These are phyloP conservation scores for Artomyces pyxidatus DNA, from an alignment of 768 basidiomycete species.

Conservation along the genomic window DNA sequence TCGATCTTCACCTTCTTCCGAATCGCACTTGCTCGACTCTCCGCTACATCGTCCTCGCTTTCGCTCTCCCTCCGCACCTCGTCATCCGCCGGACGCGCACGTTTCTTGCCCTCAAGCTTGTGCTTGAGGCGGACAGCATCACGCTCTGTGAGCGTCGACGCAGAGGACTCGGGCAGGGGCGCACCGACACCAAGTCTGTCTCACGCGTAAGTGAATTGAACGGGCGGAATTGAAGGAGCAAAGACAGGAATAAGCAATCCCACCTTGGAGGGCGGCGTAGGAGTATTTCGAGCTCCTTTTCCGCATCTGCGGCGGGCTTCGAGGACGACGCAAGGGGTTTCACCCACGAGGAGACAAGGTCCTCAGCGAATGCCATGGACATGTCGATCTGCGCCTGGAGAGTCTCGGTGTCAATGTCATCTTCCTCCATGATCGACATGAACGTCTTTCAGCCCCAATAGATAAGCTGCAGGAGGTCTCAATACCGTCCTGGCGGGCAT, in stretches of 20 bases:
- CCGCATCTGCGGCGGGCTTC: constrained; percentile 15
- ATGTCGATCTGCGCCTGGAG: constrained; percentile 80
- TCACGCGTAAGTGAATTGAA: not conserved
- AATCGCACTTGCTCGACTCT: constrained; percentile 48
- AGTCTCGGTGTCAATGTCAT: constrained; percentile 55
- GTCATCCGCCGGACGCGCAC: constrained; percentile 33
- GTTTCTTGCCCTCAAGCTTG: constrained; percentile 48
- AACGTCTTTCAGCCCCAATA: too few relatives aligned
- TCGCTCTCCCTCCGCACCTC: constrained; percentile 12
- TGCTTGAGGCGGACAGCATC: constrained; percentile 58
- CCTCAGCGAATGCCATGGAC: constrained; percentile 68
- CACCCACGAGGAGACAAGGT: constrained; percentile 73
- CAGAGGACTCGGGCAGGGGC: constrained; percentile 37
- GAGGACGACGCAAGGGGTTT: constrained; percentile 34
- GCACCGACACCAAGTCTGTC: constrained; percentile 72
- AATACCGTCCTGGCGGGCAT: too few relatives aligned
- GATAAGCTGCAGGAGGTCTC: too few relatives aligned
- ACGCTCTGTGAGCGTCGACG: constrained; percentile 30
- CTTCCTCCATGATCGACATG: too few relatives aligned
- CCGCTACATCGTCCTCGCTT: constrained; percentile 41
- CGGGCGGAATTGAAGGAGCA: constrained; percentile 7
- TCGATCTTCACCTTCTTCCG: constrained; percentile 54
- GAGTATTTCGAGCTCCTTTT: constrained; percentile 55
- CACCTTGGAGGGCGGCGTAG: constrained; percentile 69
- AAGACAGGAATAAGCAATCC: constrained; percentile 11